Conservation (phyloP, 2,329 filamentous ascomycete species). For the Ilyonectria sp. region DNA sequence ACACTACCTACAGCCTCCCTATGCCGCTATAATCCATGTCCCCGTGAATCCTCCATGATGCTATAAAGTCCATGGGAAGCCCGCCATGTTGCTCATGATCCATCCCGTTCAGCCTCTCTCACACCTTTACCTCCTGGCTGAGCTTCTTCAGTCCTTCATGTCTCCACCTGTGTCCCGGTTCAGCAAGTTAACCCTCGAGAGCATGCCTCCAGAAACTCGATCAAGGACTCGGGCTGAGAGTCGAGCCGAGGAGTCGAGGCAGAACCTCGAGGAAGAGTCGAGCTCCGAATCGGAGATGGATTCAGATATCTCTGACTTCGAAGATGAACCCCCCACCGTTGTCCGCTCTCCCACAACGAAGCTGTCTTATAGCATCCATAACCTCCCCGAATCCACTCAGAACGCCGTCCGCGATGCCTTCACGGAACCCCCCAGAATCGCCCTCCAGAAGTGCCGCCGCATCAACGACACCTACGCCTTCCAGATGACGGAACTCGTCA, state of each 20-base stretch:
- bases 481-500: slow-evolving; percentile 69
- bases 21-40: not conserved
- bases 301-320: slow-evolving; percentile 52
- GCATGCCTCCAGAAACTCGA: slow-evolving; percentile 48
- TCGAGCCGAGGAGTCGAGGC: slow-evolving; percentile 18
- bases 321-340: slow-evolving; percentile 49
- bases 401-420: slow-evolving; percentile 61
- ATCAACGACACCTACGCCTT: slow-evolving; percentile 68
- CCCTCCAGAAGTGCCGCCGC: slow-evolving; percentile 65
- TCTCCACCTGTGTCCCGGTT: slow-evolving; percentile 46
- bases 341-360: slow-evolving; percentile 58
- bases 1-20: not conserved
- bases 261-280: slow-evolving; percentile 41
- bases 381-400: slow-evolving; percentile 56
- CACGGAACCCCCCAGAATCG: slow-evolving; percentile 63
- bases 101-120: slow-evolving; percentile 10
- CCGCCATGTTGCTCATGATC: slow-evolving; percentile 14
- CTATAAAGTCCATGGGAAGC: slow-evolving; percentile 41
- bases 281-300: slow-evolving; percentile 47
- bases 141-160: slow-evolving; percentile 37
- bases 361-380: slow-evolving; percentile 59
- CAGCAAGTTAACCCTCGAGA: slow-evolving; percentile 50
- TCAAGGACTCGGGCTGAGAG: slow-evolving; percentile 35
- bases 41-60: slow-evolving; percentile 36
- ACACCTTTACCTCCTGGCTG: not conserved